Evolutionary conservation across 352 stramenopile genomes (phyloP), one percentile per base, ranked within the genome.

Genomic region (Pythium oligandrum): DNA sequence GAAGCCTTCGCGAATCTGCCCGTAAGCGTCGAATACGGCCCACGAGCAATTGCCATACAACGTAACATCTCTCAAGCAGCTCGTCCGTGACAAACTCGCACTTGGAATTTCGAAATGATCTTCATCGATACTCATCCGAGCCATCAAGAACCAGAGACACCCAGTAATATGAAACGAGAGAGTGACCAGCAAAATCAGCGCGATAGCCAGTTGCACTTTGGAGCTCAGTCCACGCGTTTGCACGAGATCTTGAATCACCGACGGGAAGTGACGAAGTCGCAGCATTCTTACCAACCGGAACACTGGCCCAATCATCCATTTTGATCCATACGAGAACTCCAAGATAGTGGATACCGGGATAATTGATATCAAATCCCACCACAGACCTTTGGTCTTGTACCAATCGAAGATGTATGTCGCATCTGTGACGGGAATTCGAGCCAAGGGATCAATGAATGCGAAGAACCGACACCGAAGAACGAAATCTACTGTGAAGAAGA

Each of bases 81-180:
- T 57, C 37, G 69, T 55, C 8, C 77, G 70, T 0, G 78, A 78
- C 17, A 85, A 40, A 11, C 32, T 58, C 0, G 46, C 17, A 0
- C 58, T 52, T 32, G 64, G 49, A 3, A 36, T 31, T 4, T 52
- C 30, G 34, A 84, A 77, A 17, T 63, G 38, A 1, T 57, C 51
- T 26, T 68, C 47, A 6, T 64, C 51, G 34, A 80, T 68, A 39
- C 72, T 81, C n/a, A 90, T 63, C 4, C 80, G 66, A 11, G 81
- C 69, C 64, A 90, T 88, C 0, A 86, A 56, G 48, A 90, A 92
- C 81, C 81, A 92, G 4, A 88, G 48, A 53, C 81, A 92, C 3
- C 78, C 81, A 0, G 68, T 69, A 8, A 83, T 50, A 48, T 92
- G 81, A 39, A 89, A 66, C 2, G 72, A 64, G 3, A 92, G 55